Evolutionary conservation across 2,329 filamentous ascomycete species (phyloP).

Genomic region (Akanthomyces uredinophilus): DNA sequence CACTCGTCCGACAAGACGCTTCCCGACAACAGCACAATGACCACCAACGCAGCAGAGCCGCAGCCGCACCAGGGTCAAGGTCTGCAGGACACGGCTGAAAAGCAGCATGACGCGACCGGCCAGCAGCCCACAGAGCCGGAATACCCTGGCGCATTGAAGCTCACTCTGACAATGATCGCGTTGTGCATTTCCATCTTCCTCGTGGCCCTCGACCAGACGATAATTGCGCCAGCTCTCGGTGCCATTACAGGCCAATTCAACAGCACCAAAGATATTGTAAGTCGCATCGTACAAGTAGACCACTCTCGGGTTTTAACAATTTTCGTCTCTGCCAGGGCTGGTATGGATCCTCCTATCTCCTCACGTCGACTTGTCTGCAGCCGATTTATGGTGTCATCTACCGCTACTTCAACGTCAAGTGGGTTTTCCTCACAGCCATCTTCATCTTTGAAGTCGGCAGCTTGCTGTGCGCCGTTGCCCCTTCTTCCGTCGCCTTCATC

Average conservation of each 20-base stretch:
- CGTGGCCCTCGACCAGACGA: conserved; percentile 47
- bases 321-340: conserved; percentile 32
- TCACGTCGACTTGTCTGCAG: conserved; percentile 45
- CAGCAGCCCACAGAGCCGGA: conserved; percentile 8
- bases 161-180: conserved; percentile 37
- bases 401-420: conserved; percentile 46
- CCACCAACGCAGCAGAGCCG: not conserved
- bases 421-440: conserved; percentile 37
- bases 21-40: conserved; percentile 13
- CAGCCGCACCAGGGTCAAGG: not conserved
- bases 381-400: conserved; percentile 47
- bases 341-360: conserved; percentile 46
- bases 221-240: conserved; percentile 47
- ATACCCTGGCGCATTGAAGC: conserved; percentile 37
- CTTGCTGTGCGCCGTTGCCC: conserved; percentile 39
- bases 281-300: not conserved
- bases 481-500: conserved; percentile 44
- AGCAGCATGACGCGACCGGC: conserved; percentile 13
- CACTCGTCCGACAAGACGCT: not conserved
- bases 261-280: conserved; percentile 42
- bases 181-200: conserved; percentile 44
- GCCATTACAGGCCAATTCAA: conserved; percentile 44
- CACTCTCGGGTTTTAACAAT: conserved; percentile 14
- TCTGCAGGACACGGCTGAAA: not conserved
- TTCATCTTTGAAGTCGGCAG: conserved; percentile 42